Conservation (phyloP, 768 basidiomycete species). For the Lactifluus rugatus region DNA sequence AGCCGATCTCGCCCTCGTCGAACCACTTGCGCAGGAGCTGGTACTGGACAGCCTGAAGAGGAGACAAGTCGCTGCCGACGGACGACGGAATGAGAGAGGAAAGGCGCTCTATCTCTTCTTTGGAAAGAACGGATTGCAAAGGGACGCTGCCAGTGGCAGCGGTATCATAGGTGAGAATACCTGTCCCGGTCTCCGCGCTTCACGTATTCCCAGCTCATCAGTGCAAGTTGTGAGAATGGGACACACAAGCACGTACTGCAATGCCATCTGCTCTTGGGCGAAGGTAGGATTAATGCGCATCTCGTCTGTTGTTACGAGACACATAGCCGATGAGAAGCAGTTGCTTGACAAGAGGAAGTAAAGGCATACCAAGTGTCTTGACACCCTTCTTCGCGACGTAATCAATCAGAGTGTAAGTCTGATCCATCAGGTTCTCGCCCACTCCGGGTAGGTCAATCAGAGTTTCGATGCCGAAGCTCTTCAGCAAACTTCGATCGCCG, state of each 20-base stretch:
- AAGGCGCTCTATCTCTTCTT: constrained; percentile 9
- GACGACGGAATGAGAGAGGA: constrained; percentile 12
- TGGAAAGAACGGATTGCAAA: constrained; percentile 13
- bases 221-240: not conserved
- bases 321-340: not conserved
- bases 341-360: not conserved
- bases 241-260: constrained; percentile 1
- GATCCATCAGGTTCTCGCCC: constrained; percentile 33
- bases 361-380: constrained; percentile 12
- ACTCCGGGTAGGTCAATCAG: constrained; percentile 37
- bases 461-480: constrained; percentile 26
- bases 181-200: constrained; percentile 3
- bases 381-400: constrained; percentile 9
- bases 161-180: constrained; percentile 17
- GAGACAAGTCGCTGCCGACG: constrained; percentile 3
- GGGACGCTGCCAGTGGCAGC: constrained; percentile 13
- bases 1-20: constrained; percentile 15
- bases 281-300: constrained; percentile 13
- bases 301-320: constrained; percentile 2
- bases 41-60: constrained; percentile 16
- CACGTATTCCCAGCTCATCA: not conserved
- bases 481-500: constrained; percentile 29
- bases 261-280: constrained; percentile 3
- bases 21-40: constrained; percentile 13
- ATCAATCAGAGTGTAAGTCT: constrained; percentile 18